Base-by-base conservation (phyloP, 2,329 filamentous ascomycete species). In the Talaromyces sp. region DNA sequence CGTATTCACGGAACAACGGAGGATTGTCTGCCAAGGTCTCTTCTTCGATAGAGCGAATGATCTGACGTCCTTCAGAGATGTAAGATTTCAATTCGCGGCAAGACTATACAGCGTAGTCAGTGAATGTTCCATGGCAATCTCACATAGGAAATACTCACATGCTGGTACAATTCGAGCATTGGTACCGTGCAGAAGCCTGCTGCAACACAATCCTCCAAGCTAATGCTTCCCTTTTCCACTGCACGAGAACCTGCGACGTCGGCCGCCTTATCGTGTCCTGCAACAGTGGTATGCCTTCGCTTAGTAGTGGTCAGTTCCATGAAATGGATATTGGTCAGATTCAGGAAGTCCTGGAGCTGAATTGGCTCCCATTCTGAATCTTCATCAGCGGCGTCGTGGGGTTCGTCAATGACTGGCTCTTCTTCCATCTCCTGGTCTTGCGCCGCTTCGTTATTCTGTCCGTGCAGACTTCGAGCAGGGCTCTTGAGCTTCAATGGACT, bases 301-400 rank as follows among this genome's bases (percentile, higher is more conserved):
- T 98, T 98, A 1, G 93, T 97, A 0, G 94, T 97, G n/a, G 90
- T 97, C 59, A 99, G 83, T 75, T 99, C 95, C 91, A 99, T 97
- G 80, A 99, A 99, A 63, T 93, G 91, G 72, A 99, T 97, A 66
- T 92, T 96, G 2, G 94, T 97, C 88, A 97, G 89, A 68, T 96
- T 92, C 53, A 99, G 81, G 78, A 99, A 99, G 62, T 97, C 91
- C 71, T 97, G 92, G 2, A 99, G 83, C 54, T 93, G 90, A 63
- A 97, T 93, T 25, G 84, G 82, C n/a, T 87, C 84, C 5, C 81
- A 76, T 54, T 83, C 79, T 34, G 81, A 70, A 36, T 83, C 79
- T 6, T 72, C 69, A n/a, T 82, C 79, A 65, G 84, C 77, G 29
- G 76, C 72, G 2, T 69, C 65, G 27, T 82, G 76, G 22, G 82